Conservation (phyloP, 257 asterid genomes). For the Solanum bulbocastanum region DNA sequence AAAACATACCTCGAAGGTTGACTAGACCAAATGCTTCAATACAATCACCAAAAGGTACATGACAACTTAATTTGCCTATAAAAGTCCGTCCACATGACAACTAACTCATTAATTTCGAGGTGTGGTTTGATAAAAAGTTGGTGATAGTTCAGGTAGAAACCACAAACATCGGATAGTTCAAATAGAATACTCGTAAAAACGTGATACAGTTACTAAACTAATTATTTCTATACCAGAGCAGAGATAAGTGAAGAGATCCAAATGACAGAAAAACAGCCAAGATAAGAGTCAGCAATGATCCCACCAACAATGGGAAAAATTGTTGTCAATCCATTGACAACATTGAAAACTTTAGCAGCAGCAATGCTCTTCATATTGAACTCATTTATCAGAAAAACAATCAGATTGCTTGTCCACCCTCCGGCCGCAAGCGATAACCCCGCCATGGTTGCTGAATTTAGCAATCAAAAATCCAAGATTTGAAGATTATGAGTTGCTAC, state of each 20-base stretch:
- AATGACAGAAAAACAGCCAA: conserved; percentile 63
- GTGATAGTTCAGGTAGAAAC: background rate
- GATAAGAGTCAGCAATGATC: conserved; percentile 59
- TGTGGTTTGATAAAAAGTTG: background rate
- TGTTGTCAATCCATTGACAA: conserved; percentile 57
- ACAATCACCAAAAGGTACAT: accelerated
- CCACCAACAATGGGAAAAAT: conserved; percentile 69
- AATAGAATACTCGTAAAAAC: background rate
- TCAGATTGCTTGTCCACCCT: conserved; percentile 56
- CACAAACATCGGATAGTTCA: background rate
- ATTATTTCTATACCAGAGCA: conserved; percentile 30
- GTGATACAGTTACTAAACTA: background rate
- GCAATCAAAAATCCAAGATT: background rate
- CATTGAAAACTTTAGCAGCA: conserved; percentile 63
- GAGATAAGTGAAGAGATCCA: conserved; percentile 68
- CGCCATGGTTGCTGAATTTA: conserved; percentile 45
- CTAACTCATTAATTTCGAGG: background rate
- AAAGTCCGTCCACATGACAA: background rate
- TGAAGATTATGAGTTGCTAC: background rate
- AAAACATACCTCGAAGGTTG: background rate
- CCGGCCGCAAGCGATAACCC: conserved; percentile 52
- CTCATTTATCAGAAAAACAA: conserved; percentile 66
- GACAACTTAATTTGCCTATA: background rate
- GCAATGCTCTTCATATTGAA: conserved; percentile 58
- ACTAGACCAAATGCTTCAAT: background rate